A percentile compares a stretch with the other conserved stretches of the same genome.
These are phyloP conservation scores for Cucurbita maxima DNA, from an alignment of 306 rosid species.

Conservation along the genomic window DNA sequence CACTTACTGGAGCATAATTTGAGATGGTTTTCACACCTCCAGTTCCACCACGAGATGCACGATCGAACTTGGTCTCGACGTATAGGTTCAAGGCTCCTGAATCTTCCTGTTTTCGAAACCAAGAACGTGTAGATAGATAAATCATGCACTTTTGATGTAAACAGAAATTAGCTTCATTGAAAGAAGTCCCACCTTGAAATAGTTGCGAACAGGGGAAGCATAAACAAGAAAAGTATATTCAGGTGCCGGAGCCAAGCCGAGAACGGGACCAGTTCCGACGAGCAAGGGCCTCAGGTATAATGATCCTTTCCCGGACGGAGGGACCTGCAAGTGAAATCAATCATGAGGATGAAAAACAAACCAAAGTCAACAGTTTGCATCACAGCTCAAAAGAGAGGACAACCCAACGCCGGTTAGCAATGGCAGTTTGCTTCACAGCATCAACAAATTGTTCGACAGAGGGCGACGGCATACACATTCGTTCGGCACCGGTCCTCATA, in stretches of 20 bases:
- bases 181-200: slow-evolving; percentile 42
- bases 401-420: slow-evolving; percentile 88
- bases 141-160: neutral
- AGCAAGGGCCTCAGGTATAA: slow-evolving; percentile 76
- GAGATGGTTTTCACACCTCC: slow-evolving; percentile 73
- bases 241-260: slow-evolving; percentile 72
- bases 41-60: slow-evolving; percentile 69
- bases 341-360: neutral
- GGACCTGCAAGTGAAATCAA: slow-evolving; percentile 35
- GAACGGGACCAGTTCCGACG: slow-evolving; percentile 63
- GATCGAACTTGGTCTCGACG: slow-evolving; percentile 67
- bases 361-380: neutral
- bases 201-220: slow-evolving; percentile 88
- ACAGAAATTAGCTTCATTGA: neutral
- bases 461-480: slow-evolving; percentile 86
- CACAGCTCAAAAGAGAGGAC: neutral
- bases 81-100: slow-evolving; percentile 61
- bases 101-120: slow-evolving; percentile 41
- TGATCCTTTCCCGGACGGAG: slow-evolving; percentile 73
- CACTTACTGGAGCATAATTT: slow-evolving; percentile 68
- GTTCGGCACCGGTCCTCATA: slow-evolving; percentile 55
- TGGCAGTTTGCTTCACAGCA: slow-evolving; percentile 54
- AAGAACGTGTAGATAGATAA: neutral
- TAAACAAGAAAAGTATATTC: slow-evolving; percentile 63
- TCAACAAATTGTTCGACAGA: slow-evolving; percentile 52